A percentile compares a stretch with the other conserved stretches of the same genome.
Conservation (phyloP, 176 grass and related monocot species). For the Triticum timopheevii region DNA sequence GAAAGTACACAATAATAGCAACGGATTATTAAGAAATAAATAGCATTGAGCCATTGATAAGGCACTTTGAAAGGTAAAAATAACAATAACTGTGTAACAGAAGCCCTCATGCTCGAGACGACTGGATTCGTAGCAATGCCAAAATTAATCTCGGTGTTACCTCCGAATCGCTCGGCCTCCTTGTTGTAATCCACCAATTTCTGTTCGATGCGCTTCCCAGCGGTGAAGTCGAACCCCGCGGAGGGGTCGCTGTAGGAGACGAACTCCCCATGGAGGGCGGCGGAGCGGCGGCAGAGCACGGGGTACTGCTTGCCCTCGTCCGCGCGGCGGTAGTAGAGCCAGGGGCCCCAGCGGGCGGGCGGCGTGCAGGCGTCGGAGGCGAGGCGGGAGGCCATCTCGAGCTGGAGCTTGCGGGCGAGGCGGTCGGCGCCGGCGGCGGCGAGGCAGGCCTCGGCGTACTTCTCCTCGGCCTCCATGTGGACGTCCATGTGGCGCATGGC, state of each 20-base stretch:
- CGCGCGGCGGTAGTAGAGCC: constrained; percentile 80
- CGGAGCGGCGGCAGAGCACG: constrained; percentile 76
- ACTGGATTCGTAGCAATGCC: neutral
- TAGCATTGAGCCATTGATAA: too few species aligned
- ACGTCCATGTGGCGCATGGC: constrained; percentile 99
- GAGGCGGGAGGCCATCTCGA: constrained; percentile 85
- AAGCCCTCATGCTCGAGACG: neutral
- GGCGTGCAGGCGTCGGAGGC: constrained; percentile 71
- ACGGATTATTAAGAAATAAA: too few species aligned
- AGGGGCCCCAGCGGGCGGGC: constrained; percentile 73
- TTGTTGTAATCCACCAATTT: constrained; percentile 92
- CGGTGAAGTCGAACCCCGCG: constrained; percentile 78
- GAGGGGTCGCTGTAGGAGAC: constrained; percentile 85
- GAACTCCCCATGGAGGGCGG: constrained; percentile 64
- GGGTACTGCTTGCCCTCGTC: constrained; percentile 93
- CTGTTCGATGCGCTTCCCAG: constrained; percentile 87
- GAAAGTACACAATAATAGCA: neutral
- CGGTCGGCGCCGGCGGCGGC: constrained; percentile 62
- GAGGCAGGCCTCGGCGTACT: constrained; percentile 83
- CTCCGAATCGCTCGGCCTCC: constrained; percentile 84
- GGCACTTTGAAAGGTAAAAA: too few species aligned
- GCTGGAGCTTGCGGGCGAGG: constrained; percentile 80
- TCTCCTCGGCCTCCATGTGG: constrained; percentile 93
- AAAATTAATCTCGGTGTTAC: constrained; percentile 39
- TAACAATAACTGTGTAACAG: neutral